These are phyloP conservation scores for Lactarius psammicola DNA, from an alignment of 768 basidiomycete species.

Conservation along the genomic window DNA sequence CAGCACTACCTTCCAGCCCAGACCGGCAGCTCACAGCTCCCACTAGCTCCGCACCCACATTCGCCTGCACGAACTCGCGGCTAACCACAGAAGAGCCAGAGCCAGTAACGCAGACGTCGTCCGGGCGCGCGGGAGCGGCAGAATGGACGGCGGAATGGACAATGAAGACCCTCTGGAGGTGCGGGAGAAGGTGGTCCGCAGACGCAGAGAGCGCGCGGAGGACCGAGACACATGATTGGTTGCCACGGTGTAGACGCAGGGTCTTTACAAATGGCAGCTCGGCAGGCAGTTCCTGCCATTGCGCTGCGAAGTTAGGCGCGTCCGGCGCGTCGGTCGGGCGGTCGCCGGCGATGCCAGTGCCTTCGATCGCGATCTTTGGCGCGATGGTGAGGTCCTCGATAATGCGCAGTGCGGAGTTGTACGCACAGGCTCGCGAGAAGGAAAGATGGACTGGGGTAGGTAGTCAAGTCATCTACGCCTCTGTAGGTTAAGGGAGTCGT, in stretches of 20 bases:
- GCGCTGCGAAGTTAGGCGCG: not conserved
- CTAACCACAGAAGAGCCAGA: not conserved
- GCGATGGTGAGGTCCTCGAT: slow-evolving; percentile 1
- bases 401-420: too few relatives aligned
- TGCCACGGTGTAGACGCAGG: not conserved
- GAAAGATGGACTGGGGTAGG: slow-evolving; percentile 9
- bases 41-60: slow-evolving; percentile 7
- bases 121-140: not conserved
- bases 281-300: not conserved
- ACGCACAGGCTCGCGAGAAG: not conserved
- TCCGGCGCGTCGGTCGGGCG: not conserved
- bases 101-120: not conserved
- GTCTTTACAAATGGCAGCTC: slow-evolving; percentile 3
- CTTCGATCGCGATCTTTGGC: not conserved
- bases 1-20: slow-evolving; percentile 13
- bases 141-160: not conserved
- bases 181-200: not conserved
- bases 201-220: not conserved
- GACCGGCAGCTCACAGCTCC: not conserved
- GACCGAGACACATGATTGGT: not conserved
- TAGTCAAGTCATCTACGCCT: not conserved
- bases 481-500: too few relatives aligned
- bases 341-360: too few relatives aligned
- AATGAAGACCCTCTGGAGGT: slow-evolving; percentile 13
- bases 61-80: not conserved